These are phyloP conservation scores for Daphne laureola DNA, from an alignment of 441 rosid genomes.

Conservation along the genomic window DNA sequence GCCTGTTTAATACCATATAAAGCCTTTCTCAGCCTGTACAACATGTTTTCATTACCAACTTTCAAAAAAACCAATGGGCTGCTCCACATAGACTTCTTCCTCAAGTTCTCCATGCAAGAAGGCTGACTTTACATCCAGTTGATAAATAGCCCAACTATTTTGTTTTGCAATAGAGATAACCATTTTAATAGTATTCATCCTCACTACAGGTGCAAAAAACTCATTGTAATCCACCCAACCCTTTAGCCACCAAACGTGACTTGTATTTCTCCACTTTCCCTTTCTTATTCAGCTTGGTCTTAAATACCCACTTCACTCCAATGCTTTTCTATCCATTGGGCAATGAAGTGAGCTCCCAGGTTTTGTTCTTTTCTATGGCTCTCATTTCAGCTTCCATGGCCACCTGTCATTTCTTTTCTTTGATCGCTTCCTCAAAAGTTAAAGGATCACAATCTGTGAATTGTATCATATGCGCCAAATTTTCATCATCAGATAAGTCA, in stretches of 20 bases:
- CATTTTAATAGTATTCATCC: background rate
- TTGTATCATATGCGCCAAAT: background rate
- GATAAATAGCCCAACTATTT: background rate
- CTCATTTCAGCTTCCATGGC: slow-evolving; percentile 8
- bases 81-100: background rate
- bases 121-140: slow-evolving; percentile 1
- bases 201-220: background rate
- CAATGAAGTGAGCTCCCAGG: slow-evolving; percentile 8
- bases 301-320: slow-evolving; percentile 20
- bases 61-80: slow-evolving; percentile 5
- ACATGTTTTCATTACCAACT: background rate
- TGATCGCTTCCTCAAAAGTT: background rate
- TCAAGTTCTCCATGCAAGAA: background rate
- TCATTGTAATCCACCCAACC: slow-evolving; percentile 6
- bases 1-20: background rate
- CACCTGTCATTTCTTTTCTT: background rate
- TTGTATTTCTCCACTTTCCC: slow-evolving; percentile 11
- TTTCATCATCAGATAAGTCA: background rate
- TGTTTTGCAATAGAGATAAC: background rate
- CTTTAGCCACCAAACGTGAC: slow-evolving; percentile 10
- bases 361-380: slow-evolving; percentile 10
- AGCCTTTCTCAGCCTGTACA: background rate
- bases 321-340: slow-evolving; percentile 10
- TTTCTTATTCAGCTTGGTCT: background rate
- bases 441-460: slow-evolving; percentile 4